phyloP scores from a whole-genome alignment of 441 rosid species.

The Populus hybrid region DNA sequence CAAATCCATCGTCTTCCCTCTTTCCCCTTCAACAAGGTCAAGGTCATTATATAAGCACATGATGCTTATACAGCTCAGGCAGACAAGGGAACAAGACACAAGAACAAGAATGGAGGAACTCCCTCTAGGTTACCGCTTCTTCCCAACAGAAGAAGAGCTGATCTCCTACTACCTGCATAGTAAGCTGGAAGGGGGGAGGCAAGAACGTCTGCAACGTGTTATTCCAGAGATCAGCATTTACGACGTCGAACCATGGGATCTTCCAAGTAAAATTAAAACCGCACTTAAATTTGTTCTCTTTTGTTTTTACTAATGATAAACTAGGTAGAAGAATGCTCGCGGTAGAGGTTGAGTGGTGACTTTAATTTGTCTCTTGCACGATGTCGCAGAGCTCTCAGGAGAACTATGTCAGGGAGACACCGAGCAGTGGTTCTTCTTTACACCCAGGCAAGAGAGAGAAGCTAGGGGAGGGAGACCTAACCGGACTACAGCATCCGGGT shows the following conservation, averaged over 20 bases:
- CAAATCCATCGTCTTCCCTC: slow-evolving; percentile 10
- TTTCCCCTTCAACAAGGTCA: not conserved
- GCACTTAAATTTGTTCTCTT: not conserved
- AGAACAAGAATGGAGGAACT: slow-evolving; percentile 31
- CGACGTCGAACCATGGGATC: slow-evolving; percentile 55
- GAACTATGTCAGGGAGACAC: slow-evolving; percentile 50
- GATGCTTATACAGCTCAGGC: not conserved
- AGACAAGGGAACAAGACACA: not conserved
- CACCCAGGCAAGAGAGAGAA: slow-evolving; percentile 68
- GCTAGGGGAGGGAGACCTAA: slow-evolving; percentile 68
- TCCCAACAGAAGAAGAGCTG: slow-evolving; percentile 82
- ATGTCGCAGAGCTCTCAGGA: slow-evolving; percentile 51
- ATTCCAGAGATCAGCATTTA: slow-evolving; percentile 56
- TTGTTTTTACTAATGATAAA: not conserved
- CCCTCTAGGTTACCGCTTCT: slow-evolving; percentile 62
- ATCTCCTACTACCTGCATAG: slow-evolving; percentile 63
- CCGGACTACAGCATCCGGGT: slow-evolving; percentile 37
- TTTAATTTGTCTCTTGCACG: slow-evolving; percentile 1
- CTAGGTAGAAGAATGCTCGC: not conserved
- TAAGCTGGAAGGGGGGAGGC: slow-evolving; percentile 52
- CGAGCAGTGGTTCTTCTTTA: slow-evolving; percentile 90
- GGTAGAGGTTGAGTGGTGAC: not conserved
- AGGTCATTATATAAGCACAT: not conserved
- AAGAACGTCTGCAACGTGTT: slow-evolving; percentile 36
- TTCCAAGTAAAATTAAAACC: slow-evolving; percentile 45